phyloP scores from a whole-genome alignment of 768 basidiomycete species.

The Auricularia auricula-judae region DNA sequence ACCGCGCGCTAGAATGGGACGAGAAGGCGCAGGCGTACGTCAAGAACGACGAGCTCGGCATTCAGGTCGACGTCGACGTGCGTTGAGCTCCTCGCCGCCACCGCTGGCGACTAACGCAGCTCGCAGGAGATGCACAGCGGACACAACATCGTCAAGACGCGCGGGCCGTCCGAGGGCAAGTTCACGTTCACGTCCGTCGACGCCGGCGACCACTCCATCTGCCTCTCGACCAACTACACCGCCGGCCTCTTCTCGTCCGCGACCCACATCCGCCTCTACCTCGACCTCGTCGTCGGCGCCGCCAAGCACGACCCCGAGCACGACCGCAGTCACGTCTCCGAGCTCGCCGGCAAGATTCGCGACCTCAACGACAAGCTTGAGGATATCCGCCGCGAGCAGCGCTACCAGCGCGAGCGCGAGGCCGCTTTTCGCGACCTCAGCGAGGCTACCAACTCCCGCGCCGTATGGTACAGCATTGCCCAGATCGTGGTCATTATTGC shows the following conservation, averaged over 20 bases:
- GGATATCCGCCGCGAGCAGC: constrained; percentile 89
- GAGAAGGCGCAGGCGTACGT: constrained; percentile 58
- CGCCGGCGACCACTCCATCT: constrained; percentile 94
- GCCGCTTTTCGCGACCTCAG: constrained; percentile 80
- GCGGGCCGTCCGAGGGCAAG: constrained; percentile 80
- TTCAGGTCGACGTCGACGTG: constrained; percentile 86
- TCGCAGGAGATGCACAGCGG: constrained; percentile 74
- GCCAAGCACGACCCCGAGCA: constrained; percentile 80
- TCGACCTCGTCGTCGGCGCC: constrained; percentile 87
- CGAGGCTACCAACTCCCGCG: constrained; percentile 81
- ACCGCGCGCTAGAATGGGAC: constrained; percentile 86
- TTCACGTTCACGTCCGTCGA: constrained; percentile 99
- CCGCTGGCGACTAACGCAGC: background rate
- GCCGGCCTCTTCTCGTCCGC: constrained; percentile 63
- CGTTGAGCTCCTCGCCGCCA: constrained; percentile 17
- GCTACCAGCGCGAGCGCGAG: constrained; percentile 95
- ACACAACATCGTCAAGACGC: constrained; percentile 75
- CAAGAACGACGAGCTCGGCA: constrained; percentile 68
- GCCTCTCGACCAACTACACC: constrained; percentile 86
- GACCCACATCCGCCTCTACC: constrained; percentile 86
- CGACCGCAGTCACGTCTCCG: constrained; percentile 75
- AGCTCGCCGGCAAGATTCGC: constrained; percentile 70
- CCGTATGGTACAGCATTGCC: constrained; percentile 87
- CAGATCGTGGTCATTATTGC: constrained; percentile 78
- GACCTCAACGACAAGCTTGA: constrained; percentile 91